Evolutionary conservation across 192 early-diverging fungal genomes (phyloP).

Genomic region (Coemansia sp.): DNA sequence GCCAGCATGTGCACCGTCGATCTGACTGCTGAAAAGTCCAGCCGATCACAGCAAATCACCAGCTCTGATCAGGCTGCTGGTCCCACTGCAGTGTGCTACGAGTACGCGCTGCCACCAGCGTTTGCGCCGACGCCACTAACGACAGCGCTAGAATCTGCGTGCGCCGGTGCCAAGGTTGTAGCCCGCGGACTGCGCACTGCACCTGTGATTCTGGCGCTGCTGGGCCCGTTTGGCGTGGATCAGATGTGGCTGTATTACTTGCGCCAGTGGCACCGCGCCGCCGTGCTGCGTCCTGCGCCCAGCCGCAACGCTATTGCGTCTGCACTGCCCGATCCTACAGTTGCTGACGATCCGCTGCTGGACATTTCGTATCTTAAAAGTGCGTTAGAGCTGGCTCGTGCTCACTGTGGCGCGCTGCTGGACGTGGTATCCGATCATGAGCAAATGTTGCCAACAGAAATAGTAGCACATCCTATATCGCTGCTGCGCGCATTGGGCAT

Average conservation of each 20-base stretch:
- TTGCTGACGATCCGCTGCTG: slow-evolving; percentile 1
- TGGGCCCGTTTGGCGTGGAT: slow-evolving; percentile 83
- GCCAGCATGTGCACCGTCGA: slow-evolving; percentile 62
- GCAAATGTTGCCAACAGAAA: background rate
- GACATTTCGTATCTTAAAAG: slow-evolving; percentile 14
- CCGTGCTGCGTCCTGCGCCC: slow-evolving; percentile 20
- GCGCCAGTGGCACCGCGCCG: slow-evolving; percentile 42
- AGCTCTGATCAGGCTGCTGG: background rate
- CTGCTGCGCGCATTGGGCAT: slow-evolving; percentile 11
- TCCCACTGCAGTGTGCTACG: slow-evolving; percentile 38
- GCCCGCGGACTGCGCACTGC: slow-evolving; percentile 45
- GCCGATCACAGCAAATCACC: background rate
- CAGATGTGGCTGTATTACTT: slow-evolving; percentile 61
- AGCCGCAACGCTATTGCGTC: background rate
- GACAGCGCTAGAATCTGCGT: slow-evolving; percentile 27
- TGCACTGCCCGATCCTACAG: background rate
- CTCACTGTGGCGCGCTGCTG: slow-evolving; percentile 4
- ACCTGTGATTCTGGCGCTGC: slow-evolving; percentile 46
- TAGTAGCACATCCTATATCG: slow-evolving; percentile 19
- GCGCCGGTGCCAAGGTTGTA: slow-evolving; percentile 41
- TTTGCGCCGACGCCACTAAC: slow-evolving; percentile 55
- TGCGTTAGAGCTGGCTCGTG: slow-evolving; percentile 18
- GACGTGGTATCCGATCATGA: background rate
- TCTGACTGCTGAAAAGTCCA: slow-evolving; percentile 15
- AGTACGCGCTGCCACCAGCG: slow-evolving; percentile 55